Evolutionary conservation across 192 early-diverging fungal species (phyloP), one percentile per base, ranked within the genome.

Genomic region (Umbelopsis ramanniana): DNA sequence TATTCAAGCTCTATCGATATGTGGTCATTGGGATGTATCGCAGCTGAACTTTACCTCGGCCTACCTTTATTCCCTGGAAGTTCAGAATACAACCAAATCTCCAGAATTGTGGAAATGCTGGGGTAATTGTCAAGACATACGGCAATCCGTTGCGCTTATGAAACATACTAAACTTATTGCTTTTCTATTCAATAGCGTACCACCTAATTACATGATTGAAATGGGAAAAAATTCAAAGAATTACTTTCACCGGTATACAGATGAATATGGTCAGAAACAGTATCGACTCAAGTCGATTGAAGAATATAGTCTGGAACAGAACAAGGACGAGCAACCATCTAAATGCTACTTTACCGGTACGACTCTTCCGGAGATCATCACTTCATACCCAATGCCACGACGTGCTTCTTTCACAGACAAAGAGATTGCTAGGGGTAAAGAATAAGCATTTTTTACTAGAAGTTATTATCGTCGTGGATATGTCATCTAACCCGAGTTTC

Each of bases 1-100:
- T 96, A 98, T 79, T 93, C 94, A 40, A 90, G 90, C 33, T 87
- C 91, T 38, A 99, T 99, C 53, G 98, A 99, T 76, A 97, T 99
- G 90, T 99, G 98, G 98, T 97, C 96, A 24, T 79, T 98, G 15
- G 98, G 98, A 0, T 99, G 98, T 74, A 98, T 99, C 78, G 95
- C 95, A 4, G 95, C 93, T 2, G 98, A 99, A 80, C 83, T 99
- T n/a, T 97, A 93, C 74, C 79, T 98, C 5, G 98, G 98, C 0
- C 81, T 97, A 4, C 98, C 98, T 0, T 80, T 99, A 68, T 99
- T 99, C 76, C 96, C 96, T 0, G 98, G 98, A 23, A 88, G 90
- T 17, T 96, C 93, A 54, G 96, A 99, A 80, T 97, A 98, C 79
- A 96, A 99, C 79, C 96, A 98, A 79, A 75, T 99, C 11, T 88